A percentile compares a stretch with the other conserved stretches of the same genome.
phyloP scores from a whole-genome alignment of 2,329 filamentous ascomycete species.

The Elsinoe ampelina region DNA sequence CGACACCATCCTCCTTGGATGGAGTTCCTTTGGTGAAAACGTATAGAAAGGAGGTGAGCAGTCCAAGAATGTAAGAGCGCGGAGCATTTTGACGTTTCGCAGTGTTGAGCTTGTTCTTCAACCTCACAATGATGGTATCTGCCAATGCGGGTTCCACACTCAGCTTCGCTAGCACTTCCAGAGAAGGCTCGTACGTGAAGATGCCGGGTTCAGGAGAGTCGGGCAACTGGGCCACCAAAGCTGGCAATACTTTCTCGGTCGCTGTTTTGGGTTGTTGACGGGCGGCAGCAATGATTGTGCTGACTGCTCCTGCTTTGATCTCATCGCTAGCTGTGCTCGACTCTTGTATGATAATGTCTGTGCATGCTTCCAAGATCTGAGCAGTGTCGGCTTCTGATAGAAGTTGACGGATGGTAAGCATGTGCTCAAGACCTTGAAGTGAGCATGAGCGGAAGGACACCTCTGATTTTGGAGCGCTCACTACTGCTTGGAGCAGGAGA shows the following conservation, averaged over 20 bases:
- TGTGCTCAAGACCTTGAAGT: conserved; percentile 35
- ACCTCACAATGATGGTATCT: conserved; percentile 51
- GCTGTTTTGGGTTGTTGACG: conserved; percentile 53
- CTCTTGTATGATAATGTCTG: conserved; percentile 52
- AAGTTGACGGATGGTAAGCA: conserved; percentile 34
- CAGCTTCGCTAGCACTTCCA: conserved; percentile 57
- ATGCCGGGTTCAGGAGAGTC: conserved; percentile 39
- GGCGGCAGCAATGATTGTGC: conserved; percentile 51
- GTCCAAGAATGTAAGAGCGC: conserved; percentile 47
- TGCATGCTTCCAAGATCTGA: conserved; percentile 50
- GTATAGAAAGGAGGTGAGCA: conserved; percentile 53
- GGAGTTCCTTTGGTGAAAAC: conserved; percentile 45
- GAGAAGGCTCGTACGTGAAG: conserved; percentile 43
- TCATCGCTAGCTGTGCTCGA: conserved; percentile 47
- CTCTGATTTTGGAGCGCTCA: conserved; percentile 37
- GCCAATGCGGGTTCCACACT: conserved; percentile 54
- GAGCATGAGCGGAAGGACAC: conserved; percentile 41
- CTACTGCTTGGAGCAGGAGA: conserved; percentile 35
- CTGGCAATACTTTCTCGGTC: conserved; percentile 56
- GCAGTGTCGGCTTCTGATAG: conserved; percentile 34
- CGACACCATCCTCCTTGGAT: conserved; percentile 38
- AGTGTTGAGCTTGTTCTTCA: conserved; percentile 54
- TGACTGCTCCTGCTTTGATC: conserved; percentile 49
- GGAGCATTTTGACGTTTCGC: conserved; percentile 45
- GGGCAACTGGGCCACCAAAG: conserved; percentile 55